Evolutionary conservation across 306 rosid genomes (phyloP).

Genomic region (Cucurbita argyrosperma): DNA sequence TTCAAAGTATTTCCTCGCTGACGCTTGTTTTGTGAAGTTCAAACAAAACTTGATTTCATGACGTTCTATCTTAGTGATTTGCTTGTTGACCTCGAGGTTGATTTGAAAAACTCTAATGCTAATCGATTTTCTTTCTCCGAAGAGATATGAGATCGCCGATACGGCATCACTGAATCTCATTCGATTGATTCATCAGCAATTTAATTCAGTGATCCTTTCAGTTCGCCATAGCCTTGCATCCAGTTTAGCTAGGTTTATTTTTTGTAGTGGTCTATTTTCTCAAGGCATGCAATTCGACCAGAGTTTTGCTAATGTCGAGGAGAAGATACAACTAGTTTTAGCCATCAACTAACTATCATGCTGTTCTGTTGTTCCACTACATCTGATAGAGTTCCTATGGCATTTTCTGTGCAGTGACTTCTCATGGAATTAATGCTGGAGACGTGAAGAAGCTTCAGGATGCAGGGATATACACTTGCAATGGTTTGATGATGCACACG

Average conservation of each 20-base stretch:
- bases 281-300: not conserved
- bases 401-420: constrained; percentile 43
- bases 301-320: not conserved
- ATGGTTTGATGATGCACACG: constrained; percentile 96
- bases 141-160: not conserved
- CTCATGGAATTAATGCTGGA: constrained; percentile 96
- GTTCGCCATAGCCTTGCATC: not conserved
- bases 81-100: not conserved
- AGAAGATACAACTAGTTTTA: not conserved
- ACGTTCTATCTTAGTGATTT: not conserved
- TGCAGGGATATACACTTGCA: constrained; percentile 93
- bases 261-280: not conserved
- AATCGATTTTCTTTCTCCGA: not conserved
- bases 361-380: not conserved
- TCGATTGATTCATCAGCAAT: not conserved
- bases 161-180: not conserved
- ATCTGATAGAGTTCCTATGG: not conserved
- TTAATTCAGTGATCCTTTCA: not conserved
- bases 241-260: not conserved
- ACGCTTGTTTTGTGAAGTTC: not conserved
- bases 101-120: not conserved
- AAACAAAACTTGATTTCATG: not conserved
- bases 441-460: constrained; percentile 98
- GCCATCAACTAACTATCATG: not conserved
- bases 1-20: not conserved